Percentiles rank a stretch among this genome's conserved stretches.
Conservation (phyloP, 148 eudicot genomes). For the Amaranthus palmeri region DNA sequence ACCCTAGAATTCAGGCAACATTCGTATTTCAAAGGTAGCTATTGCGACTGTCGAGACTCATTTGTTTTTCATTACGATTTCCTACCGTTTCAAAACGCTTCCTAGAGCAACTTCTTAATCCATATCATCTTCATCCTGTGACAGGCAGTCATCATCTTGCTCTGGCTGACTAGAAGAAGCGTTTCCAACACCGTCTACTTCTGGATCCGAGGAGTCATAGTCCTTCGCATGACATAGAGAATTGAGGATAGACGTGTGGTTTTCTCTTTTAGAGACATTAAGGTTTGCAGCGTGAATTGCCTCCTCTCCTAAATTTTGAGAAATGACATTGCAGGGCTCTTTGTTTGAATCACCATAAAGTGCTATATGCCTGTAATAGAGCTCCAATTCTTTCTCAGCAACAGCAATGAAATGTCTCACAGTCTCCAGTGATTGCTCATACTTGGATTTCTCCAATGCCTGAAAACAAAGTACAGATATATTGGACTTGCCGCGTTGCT, state of each 20-base stretch:
- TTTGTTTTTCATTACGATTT: not conserved
- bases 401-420: constrained; percentile 74
- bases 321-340: constrained; percentile 25
- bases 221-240: constrained; percentile 19
- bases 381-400: constrained; percentile 80
- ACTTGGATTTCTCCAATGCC: constrained; percentile 85
- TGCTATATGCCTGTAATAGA: constrained; percentile 84
- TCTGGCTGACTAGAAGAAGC: constrained; percentile 25
- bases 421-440: constrained; percentile 90
- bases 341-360: constrained; percentile 55
- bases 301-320: constrained; percentile 31
- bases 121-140: constrained; percentile 16
- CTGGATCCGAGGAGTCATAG: constrained; percentile 27
- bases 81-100: not conserved
- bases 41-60: no score
- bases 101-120: not conserved
- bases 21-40: no score
- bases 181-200: constrained; percentile 25
- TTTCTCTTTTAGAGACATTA: constrained; percentile 8
- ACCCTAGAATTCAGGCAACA: no score
- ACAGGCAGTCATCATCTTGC: constrained; percentile 20
- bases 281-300: constrained; percentile 15
- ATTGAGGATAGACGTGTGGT: constrained; percentile 7
- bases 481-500: not conserved
- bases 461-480: constrained; percentile 21